Conservation (phyloP, 306 rosid genomes). For the Citrullus amarus region DNA sequence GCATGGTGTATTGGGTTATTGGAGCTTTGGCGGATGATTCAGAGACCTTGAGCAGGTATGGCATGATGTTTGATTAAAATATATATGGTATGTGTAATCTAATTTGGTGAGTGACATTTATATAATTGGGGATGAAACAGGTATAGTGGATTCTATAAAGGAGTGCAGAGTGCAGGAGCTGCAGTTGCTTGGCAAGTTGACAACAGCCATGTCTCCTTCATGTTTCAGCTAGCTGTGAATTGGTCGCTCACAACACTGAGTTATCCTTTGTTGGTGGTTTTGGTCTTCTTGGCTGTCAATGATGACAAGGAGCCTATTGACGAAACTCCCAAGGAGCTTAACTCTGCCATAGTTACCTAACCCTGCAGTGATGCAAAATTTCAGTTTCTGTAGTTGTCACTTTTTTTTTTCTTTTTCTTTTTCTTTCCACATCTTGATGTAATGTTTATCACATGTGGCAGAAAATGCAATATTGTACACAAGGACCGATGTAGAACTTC, state of each 20-base stretch:
- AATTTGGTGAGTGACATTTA: too few species aligned
- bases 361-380: neutral
- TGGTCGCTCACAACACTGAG: conserved; percentile 54
- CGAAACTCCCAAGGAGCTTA: conserved; percentile 17
- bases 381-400: neutral
- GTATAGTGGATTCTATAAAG: conserved; percentile 80
- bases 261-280: conserved; percentile 47
- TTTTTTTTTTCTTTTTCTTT: too few species aligned
- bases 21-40: conserved; percentile 82
- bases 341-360: conserved; percentile 10
- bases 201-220: conserved; percentile 30
- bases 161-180: conserved; percentile 93
- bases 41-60: conserved; percentile 78
- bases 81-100: neutral
- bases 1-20: conserved; percentile 76
- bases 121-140: conserved; percentile 18
- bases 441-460: too few species aligned
- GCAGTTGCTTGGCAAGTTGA: conserved; percentile 97
- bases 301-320: conserved; percentile 26
- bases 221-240: conserved; percentile 50
- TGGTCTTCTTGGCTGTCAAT: conserved; percentile 60
- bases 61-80: too few species aligned
- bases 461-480: too few species aligned
- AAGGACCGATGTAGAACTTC: too few species aligned
- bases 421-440: too few species aligned